These are phyloP conservation scores for Phytophthora sp. DNA, from an alignment of 352 stramenopile genomes.

Conservation along the genomic window DNA sequence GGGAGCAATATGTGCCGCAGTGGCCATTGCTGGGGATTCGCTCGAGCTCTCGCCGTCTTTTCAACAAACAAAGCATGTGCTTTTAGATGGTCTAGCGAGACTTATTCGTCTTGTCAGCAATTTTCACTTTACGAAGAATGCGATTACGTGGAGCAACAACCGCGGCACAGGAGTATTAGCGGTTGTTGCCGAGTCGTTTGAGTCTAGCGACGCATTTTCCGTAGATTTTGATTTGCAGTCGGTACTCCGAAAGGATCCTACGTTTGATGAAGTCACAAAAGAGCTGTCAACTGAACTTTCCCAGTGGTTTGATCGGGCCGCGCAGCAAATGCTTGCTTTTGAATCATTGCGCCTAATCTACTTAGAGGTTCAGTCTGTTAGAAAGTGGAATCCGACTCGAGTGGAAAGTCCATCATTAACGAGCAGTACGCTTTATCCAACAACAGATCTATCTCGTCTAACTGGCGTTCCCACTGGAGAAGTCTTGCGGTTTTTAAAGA, in stretches of 20 bases:
- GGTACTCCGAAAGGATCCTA: slow-evolving; percentile 44
- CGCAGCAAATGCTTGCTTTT: slow-evolving; percentile 62
- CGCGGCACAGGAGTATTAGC: slow-evolving; percentile 47
- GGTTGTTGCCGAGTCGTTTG: slow-evolving; percentile 38
- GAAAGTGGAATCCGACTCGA: slow-evolving; percentile 6
- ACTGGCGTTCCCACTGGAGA: slow-evolving; percentile 43
- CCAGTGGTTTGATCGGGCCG: slow-evolving; percentile 55
- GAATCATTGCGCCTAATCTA: slow-evolving; percentile 60
- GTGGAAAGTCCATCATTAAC: not conserved
- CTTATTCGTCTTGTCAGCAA: slow-evolving; percentile 64
- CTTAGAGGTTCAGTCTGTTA: slow-evolving; percentile 48
- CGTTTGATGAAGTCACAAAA: slow-evolving; percentile 47
- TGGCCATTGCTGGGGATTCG: slow-evolving; percentile 48
- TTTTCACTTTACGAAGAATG: slow-evolving; percentile 74
- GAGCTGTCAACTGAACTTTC: slow-evolving; percentile 39
- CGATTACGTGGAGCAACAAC: slow-evolving; percentile 58
- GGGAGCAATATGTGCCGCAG: slow-evolving; percentile 54
- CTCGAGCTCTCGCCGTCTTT: slow-evolving; percentile 52
- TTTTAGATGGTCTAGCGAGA: slow-evolving; percentile 55
- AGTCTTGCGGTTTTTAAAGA: slow-evolving; percentile 54
- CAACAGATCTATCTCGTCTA: slow-evolving; percentile 31
- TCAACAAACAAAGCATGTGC: slow-evolving; percentile 52
- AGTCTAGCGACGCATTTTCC: slow-evolving; percentile 20
- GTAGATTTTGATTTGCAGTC: slow-evolving; percentile 55
- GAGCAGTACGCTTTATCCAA: not conserved